Percentiles rank a stretch among this genome's conserved stretches.
Evolutionary conservation across 2,329 filamentous ascomycete genomes (phyloP).

Genomic region (Pseudocercospora cruenta): DNA sequence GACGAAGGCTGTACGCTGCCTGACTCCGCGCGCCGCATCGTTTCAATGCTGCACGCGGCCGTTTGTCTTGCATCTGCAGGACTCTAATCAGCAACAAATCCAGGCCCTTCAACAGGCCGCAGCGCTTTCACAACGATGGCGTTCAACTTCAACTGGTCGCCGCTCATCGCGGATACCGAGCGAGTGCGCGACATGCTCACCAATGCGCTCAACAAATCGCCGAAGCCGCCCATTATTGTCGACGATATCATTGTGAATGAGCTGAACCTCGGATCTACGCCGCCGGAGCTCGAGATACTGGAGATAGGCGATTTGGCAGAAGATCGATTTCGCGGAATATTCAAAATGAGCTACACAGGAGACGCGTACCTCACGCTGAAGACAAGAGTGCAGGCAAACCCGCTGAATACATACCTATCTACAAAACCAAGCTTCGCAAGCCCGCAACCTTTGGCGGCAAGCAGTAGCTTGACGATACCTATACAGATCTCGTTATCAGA

Average conservation of each 20-base stretch:
- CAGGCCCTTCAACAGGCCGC: conserved; percentile 19
- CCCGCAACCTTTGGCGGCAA: conserved; percentile 86
- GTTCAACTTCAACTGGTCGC: conserved; percentile 99
- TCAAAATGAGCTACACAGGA: conserved; percentile 98
- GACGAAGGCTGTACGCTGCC: neutral
- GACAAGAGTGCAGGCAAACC: conserved; percentile 96
- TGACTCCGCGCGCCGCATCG: neutral
- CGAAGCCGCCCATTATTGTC: conserved; percentile 97
- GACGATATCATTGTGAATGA: conserved; percentile 99
- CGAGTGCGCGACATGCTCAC: conserved; percentile 93
- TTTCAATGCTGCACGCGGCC: conserved; percentile 27
- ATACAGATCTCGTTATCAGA: conserved; percentile 94
- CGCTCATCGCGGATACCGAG: conserved; percentile 90
- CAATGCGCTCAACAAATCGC: conserved; percentile 92
- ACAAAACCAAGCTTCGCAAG: conserved; percentile 92
- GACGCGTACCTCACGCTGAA: conserved; percentile 95
- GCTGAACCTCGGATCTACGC: conserved; percentile 91
- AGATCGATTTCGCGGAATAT: conserved; percentile 95
- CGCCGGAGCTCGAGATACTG: conserved; percentile 92
- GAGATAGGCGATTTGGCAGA: conserved; percentile 98
- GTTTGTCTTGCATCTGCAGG: conserved; percentile 30
- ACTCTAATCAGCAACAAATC: conserved; percentile 13
- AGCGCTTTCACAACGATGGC: conserved; percentile 66
- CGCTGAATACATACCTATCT: conserved; percentile 90
- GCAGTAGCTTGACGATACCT: conserved; percentile 93